Percentiles rank a stretch among this genome's conserved stretches.
phyloP scores from a whole-genome alignment of 192 early-diverging fungal genomes.

The Dissophora ornata region DNA sequence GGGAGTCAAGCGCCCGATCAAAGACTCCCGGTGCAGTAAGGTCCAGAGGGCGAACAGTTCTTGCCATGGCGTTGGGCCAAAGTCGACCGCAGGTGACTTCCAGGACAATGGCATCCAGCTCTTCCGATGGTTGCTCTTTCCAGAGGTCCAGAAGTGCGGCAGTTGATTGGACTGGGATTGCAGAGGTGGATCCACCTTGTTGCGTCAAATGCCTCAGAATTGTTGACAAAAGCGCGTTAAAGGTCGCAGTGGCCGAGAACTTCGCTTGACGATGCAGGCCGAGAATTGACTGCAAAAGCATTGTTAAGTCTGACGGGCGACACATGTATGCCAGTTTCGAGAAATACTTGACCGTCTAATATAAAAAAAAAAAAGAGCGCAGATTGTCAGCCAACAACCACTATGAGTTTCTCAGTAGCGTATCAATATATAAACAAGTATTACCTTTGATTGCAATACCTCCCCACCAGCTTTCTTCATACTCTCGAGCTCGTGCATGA shows the following conservation, averaged over 20 bases:
- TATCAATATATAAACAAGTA: neutral
- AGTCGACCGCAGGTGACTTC: slow-evolving; percentile 31
- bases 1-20: slow-evolving; percentile 26
- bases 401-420: too few relatives aligned
- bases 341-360: slow-evolving; percentile 32
- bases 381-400: too few relatives aligned
- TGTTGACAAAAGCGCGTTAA: slow-evolving; percentile 39
- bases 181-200: slow-evolving; percentile 21
- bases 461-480: slow-evolving; percentile 13
- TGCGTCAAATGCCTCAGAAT: slow-evolving; percentile 31
- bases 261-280: slow-evolving; percentile 21
- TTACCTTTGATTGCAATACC: slow-evolving; percentile 33
- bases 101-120: slow-evolving; percentile 44
- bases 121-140: slow-evolving; percentile 43
- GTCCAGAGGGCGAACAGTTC: slow-evolving; percentile 11
- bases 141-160: slow-evolving; percentile 39
- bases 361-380: neutral
- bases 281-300: slow-evolving; percentile 32
- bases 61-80: slow-evolving; percentile 41
- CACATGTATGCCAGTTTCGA: slow-evolving; percentile 40
- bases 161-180: slow-evolving; percentile 30
- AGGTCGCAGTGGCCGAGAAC: slow-evolving; percentile 27
- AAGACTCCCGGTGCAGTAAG: slow-evolving; percentile 27
- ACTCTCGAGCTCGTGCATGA: slow-evolving; percentile 33
- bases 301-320: slow-evolving; percentile 23